Evolutionary conservation across 2,329 filamentous ascomycete genomes (phyloP).

Genomic region (Cadophora luteo-olivacea): DNA sequence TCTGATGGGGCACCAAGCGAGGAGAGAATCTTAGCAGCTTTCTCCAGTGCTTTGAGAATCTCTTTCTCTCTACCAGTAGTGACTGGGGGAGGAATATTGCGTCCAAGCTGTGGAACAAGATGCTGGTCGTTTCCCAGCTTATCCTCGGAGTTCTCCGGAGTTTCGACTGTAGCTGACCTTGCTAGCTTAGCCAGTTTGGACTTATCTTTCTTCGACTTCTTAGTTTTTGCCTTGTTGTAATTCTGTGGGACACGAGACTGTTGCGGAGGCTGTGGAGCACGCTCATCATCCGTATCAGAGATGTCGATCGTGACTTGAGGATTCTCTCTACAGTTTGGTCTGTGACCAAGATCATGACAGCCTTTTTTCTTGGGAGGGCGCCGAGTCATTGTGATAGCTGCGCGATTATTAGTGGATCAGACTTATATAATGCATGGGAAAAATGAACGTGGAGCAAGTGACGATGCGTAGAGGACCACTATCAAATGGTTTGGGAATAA

Average conservation of each 20-base stretch:
- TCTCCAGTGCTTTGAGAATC: not conserved
- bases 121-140: slow-evolving; percentile 1
- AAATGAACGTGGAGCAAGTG: not conserved
- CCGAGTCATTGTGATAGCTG: not conserved
- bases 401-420: not conserved
- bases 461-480: not conserved
- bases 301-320: not conserved
- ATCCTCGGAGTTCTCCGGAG: not conserved
- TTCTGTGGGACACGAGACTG: not conserved
- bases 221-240: not conserved
- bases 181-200: not conserved
- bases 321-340: not conserved
- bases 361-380: not conserved
- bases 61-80: slow-evolving; percentile 2
- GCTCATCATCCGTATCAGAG: not conserved
- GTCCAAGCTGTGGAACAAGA: not conserved
- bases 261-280: not conserved
- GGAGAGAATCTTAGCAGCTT: not conserved
- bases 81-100: not conserved
- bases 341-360: not conserved
- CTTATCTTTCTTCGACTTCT: not conserved
- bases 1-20: not conserved
- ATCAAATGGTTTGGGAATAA: not conserved
- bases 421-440: not conserved
- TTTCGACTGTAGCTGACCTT: not conserved